Percentiles rank a stretch among this genome's conserved stretches.
These are phyloP conservation scores for Krasilnikovozyma curviuscula DNA, from an alignment of 768 basidiomycete species.

Conservation along the genomic window DNA sequence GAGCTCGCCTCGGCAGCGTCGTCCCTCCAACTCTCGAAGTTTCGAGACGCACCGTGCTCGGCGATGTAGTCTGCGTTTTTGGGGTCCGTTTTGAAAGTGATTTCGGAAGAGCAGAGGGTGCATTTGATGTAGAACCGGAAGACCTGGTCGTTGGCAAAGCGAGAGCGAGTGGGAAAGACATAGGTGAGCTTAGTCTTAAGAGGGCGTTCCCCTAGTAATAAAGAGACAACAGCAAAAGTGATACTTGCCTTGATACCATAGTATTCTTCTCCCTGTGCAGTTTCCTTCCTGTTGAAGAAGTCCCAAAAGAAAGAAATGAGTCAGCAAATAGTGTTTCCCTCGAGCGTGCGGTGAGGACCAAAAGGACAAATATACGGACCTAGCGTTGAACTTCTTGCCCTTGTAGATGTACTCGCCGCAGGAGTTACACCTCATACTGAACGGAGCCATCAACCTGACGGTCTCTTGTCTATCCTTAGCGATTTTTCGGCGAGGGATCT, in stretches of 20 bases:
- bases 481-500: conserved; percentile 75
- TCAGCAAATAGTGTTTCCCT: no score
- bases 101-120: conserved; percentile 88
- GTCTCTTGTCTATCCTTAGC: conserved; percentile 92
- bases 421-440: conserved; percentile 72
- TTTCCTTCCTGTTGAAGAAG: no score
- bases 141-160: conserved; percentile 16
- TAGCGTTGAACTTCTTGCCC: conserved; percentile 98
- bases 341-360: no score
- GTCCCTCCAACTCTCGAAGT: conserved; percentile 54
- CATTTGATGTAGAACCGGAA: conserved; percentile 35
- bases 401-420: conserved; percentile 80
- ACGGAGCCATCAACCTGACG: conserved; percentile 97
- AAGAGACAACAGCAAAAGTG: not conserved
- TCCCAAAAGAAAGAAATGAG: no score
- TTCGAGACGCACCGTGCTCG: conserved; percentile 91
- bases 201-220: not conserved
- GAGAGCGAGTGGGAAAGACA: not conserved
- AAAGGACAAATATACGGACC: no score
- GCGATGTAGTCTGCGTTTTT: conserved; percentile 74
- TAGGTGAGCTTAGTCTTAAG: not conserved
- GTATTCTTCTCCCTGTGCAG: conserved; percentile 90
- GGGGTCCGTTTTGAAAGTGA: conserved; percentile 80
- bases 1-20: conserved; percentile 36
- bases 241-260: conserved; percentile 83